A percentile compares a stretch with the other conserved stretches of the same genome.
phyloP scores from a whole-genome alignment of 1,139 yeast genomes.

The Protomyces inundatus region DNA sequence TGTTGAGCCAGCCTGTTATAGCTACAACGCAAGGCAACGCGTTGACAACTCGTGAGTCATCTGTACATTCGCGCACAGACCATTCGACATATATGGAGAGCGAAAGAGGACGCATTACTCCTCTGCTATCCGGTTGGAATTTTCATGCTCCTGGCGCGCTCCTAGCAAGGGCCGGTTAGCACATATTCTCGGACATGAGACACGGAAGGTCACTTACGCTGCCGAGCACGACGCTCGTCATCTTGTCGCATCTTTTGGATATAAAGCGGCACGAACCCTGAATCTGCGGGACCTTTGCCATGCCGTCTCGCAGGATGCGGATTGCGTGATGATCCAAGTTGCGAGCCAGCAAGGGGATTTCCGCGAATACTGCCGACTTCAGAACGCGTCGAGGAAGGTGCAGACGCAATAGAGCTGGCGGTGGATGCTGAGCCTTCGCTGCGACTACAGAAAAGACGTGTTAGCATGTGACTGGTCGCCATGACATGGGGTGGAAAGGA shows the following conservation, averaged over 20 bases:
- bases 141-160: background rate
- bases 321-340: background rate
- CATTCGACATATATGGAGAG: no score
- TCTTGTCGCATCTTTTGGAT: conserved; percentile 23
- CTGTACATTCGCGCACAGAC: no score
- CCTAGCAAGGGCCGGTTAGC: background rate
- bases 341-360: background rate
- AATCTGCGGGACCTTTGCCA: conserved; percentile 15
- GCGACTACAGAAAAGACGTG: conserved; percentile 1
- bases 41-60: no score
- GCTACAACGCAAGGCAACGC: no score
- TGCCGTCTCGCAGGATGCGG: conserved; percentile 10
- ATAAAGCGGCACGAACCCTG: conserved; percentile 18
- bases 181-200: background rate
- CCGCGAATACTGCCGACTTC: conserved; percentile 11
- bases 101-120: background rate
- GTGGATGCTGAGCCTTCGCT: conserved; percentile 20
- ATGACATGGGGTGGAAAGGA: no score
- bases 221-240: conserved; percentile 11
- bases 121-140: background rate
- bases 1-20: no score
- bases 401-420: conserved; percentile 22
- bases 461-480: background rate
- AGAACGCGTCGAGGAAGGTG: conserved; percentile 12
- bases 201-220: background rate